Evolutionary conservation across 441 rosid species (phyloP).

Genomic region (Populus hybrid): DNA sequence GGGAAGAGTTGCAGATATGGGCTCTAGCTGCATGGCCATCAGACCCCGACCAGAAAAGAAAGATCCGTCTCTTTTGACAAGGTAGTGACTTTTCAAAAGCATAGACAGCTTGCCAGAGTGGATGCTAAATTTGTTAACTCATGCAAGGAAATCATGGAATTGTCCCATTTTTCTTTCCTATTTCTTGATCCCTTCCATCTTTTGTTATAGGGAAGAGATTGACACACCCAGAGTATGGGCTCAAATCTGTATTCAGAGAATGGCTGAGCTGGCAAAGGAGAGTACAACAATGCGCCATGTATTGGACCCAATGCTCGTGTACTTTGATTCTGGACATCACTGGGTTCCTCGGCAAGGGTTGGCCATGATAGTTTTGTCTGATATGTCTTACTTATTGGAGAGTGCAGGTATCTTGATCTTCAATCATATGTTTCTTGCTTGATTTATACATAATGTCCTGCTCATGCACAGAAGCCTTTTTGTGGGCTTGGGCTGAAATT

Average conservation of each 20-base stretch:
- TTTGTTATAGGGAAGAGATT: conserved; percentile 65
- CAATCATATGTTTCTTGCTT: conserved; percentile 12
- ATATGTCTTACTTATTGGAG: conserved; percentile 71
- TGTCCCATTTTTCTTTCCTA: background rate
- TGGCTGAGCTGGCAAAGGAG: conserved; percentile 93
- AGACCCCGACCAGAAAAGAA: conserved; percentile 66
- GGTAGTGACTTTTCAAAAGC: conserved; percentile 37
- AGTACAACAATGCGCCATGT: conserved; percentile 75
- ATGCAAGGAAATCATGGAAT: background rate
- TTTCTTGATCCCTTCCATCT: background rate
- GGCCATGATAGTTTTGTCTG: conserved; percentile 78
- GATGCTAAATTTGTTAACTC: background rate
- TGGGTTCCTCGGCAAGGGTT: conserved; percentile 82
- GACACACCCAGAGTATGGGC: conserved; percentile 93
- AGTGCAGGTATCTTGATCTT: conserved; percentile 49
- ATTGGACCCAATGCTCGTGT: conserved; percentile 77
- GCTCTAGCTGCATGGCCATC: conserved; percentile 51
- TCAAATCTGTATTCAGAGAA: conserved; percentile 85
- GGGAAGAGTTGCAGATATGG: conserved; percentile 60
- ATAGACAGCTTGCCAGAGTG: background rate
- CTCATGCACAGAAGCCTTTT: background rate
- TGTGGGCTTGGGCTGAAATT: background rate
- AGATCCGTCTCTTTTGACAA: conserved; percentile 79
- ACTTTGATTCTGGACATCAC: conserved; percentile 73
- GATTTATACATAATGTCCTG: background rate